Evolutionary conservation across 352 stramenopile genomes (phyloP).

Genomic region (Pythium brachiatum): DNA sequence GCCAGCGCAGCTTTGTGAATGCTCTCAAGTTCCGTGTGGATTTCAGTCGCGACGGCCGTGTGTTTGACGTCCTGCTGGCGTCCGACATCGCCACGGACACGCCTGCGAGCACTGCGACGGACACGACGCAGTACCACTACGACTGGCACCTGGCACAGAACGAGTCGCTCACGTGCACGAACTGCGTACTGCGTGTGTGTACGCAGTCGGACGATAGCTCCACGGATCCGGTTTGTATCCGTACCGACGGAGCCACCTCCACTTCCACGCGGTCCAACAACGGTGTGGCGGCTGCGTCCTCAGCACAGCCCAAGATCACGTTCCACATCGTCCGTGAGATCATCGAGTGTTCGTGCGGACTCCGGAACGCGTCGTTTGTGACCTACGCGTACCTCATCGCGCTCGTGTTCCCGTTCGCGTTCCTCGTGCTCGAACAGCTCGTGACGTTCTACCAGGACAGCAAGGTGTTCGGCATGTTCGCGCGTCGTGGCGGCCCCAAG

Average conservation of each 20-base stretch:
- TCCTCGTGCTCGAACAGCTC: conserved; percentile 46
- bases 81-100: conserved; percentile 17
- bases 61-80: conserved; percentile 26
- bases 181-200: conserved; percentile 49
- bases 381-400: conserved; percentile 42
- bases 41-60: conserved; percentile 42
- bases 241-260: conserved; percentile 36
- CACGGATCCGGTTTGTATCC: conserved; percentile 39
- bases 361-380: conserved; percentile 39
- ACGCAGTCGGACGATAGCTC: conserved; percentile 8
- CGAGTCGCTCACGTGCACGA: conserved; percentile 37
- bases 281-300: not conserved
- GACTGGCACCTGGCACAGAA: conserved; percentile 46
- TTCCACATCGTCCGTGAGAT: conserved; percentile 56
- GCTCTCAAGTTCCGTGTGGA: conserved; percentile 32
- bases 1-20: conserved; percentile 18
- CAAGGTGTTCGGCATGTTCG: conserved; percentile 44
- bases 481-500: conserved; percentile 32
- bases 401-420: conserved; percentile 32
- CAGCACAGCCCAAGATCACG: conserved; percentile 25
- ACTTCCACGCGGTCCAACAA: not conserved
- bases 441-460: conserved; percentile 63
- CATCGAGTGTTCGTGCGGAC: conserved; percentile 45
- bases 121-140: conserved; percentile 32
- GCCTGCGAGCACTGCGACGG: conserved; percentile 4